A percentile compares a stretch with the other conserved stretches of the same genome.
Evolutionary conservation across 305 asterid species (phyloP).

Genomic region (Fraxinus dipetala): DNA sequence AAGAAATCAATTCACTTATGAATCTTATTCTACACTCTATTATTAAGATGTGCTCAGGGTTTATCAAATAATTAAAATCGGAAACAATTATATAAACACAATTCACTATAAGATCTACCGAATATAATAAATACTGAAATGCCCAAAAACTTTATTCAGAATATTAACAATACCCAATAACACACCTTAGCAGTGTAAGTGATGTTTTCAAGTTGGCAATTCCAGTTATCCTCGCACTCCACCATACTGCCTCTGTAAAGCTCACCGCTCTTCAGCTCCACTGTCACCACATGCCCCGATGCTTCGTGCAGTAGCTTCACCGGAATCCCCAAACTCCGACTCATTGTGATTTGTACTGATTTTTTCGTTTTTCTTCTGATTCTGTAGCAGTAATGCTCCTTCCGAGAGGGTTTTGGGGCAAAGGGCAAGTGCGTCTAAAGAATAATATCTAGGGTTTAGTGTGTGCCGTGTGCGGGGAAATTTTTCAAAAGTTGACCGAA

Average conservation of each 20-base stretch:
- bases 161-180: not conserved
- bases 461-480: not conserved
- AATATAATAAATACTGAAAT: not conserved
- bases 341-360: conserved; percentile 34
- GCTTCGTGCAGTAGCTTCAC: conserved; percentile 97
- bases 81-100: not conserved
- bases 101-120: not conserved
- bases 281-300: conserved; percentile 83
- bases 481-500: not conserved
- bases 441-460: not conserved
- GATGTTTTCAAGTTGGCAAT: conserved; percentile 87
- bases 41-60: not conserved
- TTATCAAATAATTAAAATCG: not conserved
- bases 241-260: conserved; percentile 88
- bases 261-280: conserved; percentile 89
- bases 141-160: not conserved
- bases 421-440: not conserved
- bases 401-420: not conserved
- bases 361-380: not conserved
- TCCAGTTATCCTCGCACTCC: conserved; percentile 94
- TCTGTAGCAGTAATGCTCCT: not conserved
- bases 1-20: not conserved
- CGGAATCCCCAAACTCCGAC: conserved; percentile 87
- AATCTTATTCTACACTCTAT: not conserved
- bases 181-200: conserved; percentile 71